Conservation (phyloP, 1,284 basidiomycete genomes). For the Moesziomyces antarcticus region DNA sequence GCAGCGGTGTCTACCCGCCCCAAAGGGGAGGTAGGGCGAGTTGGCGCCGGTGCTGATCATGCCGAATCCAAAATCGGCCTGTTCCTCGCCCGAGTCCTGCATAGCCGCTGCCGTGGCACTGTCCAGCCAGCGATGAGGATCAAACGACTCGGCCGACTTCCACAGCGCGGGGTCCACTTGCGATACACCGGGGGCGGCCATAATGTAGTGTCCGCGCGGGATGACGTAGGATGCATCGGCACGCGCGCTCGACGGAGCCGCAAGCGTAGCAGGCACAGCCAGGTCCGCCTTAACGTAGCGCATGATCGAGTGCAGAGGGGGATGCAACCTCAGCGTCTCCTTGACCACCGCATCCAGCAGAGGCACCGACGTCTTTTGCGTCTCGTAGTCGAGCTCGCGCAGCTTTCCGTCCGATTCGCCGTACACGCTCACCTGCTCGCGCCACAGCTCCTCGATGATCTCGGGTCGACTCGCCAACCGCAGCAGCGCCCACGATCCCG, state of each 20-base stretch:
- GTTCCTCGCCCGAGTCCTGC: constrained; percentile 75
- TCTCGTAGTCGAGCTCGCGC: constrained; percentile 85
- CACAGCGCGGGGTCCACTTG: constrained; percentile 89
- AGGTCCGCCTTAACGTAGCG: constrained; percentile 88
- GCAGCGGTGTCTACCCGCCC: constrained; percentile 87
- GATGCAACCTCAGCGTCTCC: constrained; percentile 80
- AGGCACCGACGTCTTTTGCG: constrained; percentile 79
- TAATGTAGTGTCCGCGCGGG: constrained; percentile 88
- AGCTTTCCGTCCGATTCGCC: constrained; percentile 76
- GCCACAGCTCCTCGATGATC: constrained; percentile 74
- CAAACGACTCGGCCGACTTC: constrained; percentile 74
- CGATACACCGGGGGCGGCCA: constrained; percentile 88
- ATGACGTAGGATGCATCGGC: constrained; percentile 77
- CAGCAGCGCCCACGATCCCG: constrained; percentile 88
- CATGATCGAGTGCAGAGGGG: constrained; percentile 71
- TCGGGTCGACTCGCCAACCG: constrained; percentile 85
- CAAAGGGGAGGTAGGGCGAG: constrained; percentile 87
- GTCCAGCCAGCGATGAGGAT: constrained; percentile 83
- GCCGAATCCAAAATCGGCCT: constrained; percentile 93
- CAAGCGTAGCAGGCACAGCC: constrained; percentile 81
- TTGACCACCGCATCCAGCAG: constrained; percentile 89
- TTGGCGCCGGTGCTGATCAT: constrained; percentile 71
- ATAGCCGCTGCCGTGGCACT: constrained; percentile 74
- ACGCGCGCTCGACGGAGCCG: constrained; percentile 59
- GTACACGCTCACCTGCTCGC: constrained; percentile 89